Evolutionary conservation across 2,329 filamentous ascomycete species (phyloP).

Genomic region (Thielaviopsis musarum): DNA sequence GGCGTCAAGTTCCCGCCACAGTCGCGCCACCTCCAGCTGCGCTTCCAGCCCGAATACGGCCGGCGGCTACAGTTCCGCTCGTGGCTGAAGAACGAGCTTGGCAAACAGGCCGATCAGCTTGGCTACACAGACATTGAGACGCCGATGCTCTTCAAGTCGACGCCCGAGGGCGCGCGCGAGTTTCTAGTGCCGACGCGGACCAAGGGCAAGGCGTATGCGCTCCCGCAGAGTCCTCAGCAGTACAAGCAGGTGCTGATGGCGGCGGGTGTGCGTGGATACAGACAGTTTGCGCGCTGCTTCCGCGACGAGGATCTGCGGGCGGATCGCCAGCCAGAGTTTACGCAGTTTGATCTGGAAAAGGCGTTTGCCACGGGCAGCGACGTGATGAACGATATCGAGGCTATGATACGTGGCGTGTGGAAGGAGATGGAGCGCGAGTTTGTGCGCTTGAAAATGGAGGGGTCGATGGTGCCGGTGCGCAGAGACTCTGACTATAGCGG

Average conservation of each 20-base stretch:
- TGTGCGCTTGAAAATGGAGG: slow-evolving; percentile 18
- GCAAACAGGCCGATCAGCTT: slow-evolving; percentile 34
- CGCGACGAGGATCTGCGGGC: slow-evolving; percentile 85
- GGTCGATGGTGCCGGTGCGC: slow-evolving; percentile 17
- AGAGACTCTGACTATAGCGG: slow-evolving; percentile 10
- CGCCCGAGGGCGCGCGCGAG: slow-evolving; percentile 84
- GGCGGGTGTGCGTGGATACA: slow-evolving; percentile 66
- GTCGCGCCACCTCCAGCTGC: slow-evolving; percentile 68
- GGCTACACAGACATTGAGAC: slow-evolving; percentile 75
- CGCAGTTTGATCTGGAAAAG: slow-evolving; percentile 92
- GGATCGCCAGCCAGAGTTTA: slow-evolving; percentile 92
- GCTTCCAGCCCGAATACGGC: slow-evolving; percentile 51
- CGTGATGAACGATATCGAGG: slow-evolving; percentile 43
- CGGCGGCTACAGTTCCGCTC: slow-evolving; percentile 56
- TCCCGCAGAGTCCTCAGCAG: slow-evolving; percentile 93
- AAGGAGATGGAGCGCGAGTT: slow-evolving; percentile 26
- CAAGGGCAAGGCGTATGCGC: slow-evolving; percentile 63
- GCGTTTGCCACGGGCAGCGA: slow-evolving; percentile 58
- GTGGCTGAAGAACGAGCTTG: slow-evolving; percentile 34
- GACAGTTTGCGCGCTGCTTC: slow-evolving; percentile 88
- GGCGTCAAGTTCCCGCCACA: slow-evolving; percentile 59
- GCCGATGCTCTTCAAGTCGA: slow-evolving; percentile 90
- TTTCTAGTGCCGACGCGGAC: slow-evolving; percentile 80
- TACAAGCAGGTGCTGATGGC: slow-evolving; percentile 98
- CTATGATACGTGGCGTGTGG: slow-evolving; percentile 39